These are phyloP conservation scores for Euphrasia arctica DNA, from an alignment of 305 asterid species.

Conservation along the genomic window DNA sequence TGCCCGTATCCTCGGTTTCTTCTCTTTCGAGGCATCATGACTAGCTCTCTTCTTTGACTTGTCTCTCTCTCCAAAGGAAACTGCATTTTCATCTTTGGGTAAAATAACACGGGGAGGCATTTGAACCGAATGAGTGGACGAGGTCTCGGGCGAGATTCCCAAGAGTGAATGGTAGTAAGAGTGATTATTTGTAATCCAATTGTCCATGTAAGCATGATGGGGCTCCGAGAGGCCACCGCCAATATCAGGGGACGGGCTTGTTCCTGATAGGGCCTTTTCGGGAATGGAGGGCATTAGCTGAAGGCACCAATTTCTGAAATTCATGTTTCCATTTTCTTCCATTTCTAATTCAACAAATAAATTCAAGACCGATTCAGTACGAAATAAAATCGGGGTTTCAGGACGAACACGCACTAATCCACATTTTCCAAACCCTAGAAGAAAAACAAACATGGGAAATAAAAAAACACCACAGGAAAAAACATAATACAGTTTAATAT, in stretches of 20 bases:
- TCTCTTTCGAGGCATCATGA: constrained; percentile 46
- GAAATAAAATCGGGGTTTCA: too few species aligned
- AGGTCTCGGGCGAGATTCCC: constrained; percentile 52
- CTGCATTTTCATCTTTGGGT: constrained; percentile 35
- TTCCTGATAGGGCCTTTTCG: constrained; percentile 53
- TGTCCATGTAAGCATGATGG: constrained; percentile 38
- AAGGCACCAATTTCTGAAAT: constrained; percentile 62
- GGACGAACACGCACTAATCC: too few species aligned
- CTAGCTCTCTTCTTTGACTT: constrained; percentile 52
- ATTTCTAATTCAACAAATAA: constrained; percentile 25
- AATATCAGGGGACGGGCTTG: constrained; percentile 44
- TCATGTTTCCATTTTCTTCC: constrained; percentile 63
- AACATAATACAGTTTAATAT: too few species aligned
- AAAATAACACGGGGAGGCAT: constrained; percentile 42
- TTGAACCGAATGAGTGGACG: constrained; percentile 53
- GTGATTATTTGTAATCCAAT: constrained; percentile 49
- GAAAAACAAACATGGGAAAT: too few species aligned
- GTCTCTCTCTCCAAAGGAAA: constrained; percentile 45
- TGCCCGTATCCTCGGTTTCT: constrained; percentile 58
- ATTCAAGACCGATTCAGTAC: too few species aligned
- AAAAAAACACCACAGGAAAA: too few species aligned
- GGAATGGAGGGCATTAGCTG: constrained; percentile 56
- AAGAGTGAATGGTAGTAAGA: constrained; percentile 46
- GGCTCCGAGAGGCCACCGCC: constrained; percentile 54
- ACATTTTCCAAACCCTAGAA: too few species aligned